Evolutionary conservation across 208 protist species (phyloP).

Genomic region (Balamuthia mandrillaris): DNA sequence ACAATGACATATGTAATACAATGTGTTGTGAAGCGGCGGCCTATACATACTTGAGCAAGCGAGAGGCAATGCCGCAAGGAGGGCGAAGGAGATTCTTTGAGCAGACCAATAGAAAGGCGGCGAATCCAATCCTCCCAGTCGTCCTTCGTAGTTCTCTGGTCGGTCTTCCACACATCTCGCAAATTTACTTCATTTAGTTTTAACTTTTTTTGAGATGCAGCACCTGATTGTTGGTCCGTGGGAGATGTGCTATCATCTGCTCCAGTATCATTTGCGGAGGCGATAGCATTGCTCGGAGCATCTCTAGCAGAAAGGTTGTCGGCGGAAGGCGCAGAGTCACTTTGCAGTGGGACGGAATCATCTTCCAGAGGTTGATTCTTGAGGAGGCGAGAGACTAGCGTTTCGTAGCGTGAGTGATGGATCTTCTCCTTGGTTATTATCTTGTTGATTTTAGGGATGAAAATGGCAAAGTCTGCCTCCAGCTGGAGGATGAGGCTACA

Average conservation of each 20-base stretch:
- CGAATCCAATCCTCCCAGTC: constrained; percentile 88
- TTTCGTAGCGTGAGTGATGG: constrained; percentile 54
- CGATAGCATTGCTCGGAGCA: neutral
- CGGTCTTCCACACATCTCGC: constrained; percentile 75
- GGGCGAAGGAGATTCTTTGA: constrained; percentile 81
- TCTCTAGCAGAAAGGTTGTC: neutral
- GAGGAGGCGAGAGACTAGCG: constrained; percentile 52
- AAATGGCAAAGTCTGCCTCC: constrained; percentile 76
- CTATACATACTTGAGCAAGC: constrained; percentile 57
- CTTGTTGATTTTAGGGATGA: constrained; percentile 73
- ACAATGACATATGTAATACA: neutral
- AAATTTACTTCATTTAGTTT: constrained; percentile 70
- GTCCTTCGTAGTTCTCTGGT: constrained; percentile 73
- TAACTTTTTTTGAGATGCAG: constrained; percentile 54
- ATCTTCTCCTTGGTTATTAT: constrained; percentile 58
- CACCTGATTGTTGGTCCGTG: neutral
- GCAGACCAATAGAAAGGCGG: constrained; percentile 77
- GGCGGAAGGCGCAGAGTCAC: neutral
- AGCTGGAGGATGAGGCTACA: constrained; percentile 76
- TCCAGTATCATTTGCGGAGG: neutral
- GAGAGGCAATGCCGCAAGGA: constrained; percentile 77
- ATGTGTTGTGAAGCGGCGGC: neutral
- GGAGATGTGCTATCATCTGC: too few species aligned
- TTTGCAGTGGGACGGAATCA: neutral
- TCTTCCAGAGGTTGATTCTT: constrained; percentile 57